Conservation (phyloP, 495 filamentous ascomycete species). For the Lentithecium fluviatile region DNA sequence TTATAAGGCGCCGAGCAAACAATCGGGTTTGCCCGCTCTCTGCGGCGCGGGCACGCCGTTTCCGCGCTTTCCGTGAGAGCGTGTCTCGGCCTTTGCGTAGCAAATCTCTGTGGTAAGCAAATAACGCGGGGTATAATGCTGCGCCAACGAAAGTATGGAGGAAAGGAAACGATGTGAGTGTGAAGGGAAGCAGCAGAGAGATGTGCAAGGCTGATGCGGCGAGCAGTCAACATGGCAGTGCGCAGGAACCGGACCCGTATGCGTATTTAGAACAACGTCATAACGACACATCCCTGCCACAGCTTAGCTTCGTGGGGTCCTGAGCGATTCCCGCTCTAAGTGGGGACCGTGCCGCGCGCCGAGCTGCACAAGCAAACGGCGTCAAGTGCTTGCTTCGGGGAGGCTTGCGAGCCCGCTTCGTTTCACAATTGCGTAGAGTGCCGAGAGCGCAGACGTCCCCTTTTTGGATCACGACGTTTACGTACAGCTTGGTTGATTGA, state of each 20-base stretch:
- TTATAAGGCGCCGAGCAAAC: not conserved
- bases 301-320: too few relatives aligned
- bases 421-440: too few relatives aligned
- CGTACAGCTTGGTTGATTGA: too few relatives aligned
- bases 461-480: too few relatives aligned
- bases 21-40: too few relatives aligned
- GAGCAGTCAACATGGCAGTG: not conserved
- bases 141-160: not conserved
- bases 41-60: not conserved
- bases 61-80: not conserved
- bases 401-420: too few relatives aligned
- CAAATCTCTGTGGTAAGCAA: not conserved
- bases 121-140: not conserved
- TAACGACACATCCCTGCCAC: not conserved
- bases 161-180: not conserved
- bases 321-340: too few relatives aligned
- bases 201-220: not conserved
- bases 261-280: not conserved
- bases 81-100: not conserved
- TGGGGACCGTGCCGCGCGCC: too few relatives aligned
- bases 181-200: not conserved
- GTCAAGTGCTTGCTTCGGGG: too few relatives aligned
- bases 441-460: too few relatives aligned
- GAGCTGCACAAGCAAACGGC: too few relatives aligned
- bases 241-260: too few relatives aligned